phyloP scores from a whole-genome alignment of 2,329 filamentous ascomycete species.

The Fusarium albosuccineum region DNA sequence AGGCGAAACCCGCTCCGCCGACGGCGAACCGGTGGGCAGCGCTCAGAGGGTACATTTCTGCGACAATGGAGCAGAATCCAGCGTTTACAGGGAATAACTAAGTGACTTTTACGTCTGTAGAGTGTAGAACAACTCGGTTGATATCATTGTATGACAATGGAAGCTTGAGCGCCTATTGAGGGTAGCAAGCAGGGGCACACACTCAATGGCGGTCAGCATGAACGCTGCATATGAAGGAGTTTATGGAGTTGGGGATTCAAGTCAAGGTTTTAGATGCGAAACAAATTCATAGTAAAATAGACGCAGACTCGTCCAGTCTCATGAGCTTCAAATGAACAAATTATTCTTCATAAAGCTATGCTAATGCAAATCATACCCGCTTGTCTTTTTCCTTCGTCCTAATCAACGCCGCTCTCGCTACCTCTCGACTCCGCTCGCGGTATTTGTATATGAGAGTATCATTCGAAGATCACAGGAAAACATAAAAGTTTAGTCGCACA shows the following conservation, averaged over 20 bases:
- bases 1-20: slow-evolving; percentile 44
- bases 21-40: slow-evolving; percentile 81
- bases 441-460: slow-evolving; percentile 17
- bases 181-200: too few species aligned
- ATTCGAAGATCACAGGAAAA: background rate
- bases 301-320: background rate
- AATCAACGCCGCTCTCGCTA: slow-evolving; percentile 39
- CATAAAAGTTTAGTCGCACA: slow-evolving; percentile 17
- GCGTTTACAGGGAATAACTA: slow-evolving; percentile 67
- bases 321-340: background rate
- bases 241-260: slow-evolving; percentile 32
- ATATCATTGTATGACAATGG: slow-evolving; percentile 13
- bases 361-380: slow-evolving; percentile 9
- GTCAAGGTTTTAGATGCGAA: background rate
- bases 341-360: slow-evolving; percentile 30
- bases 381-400: slow-evolving; percentile 33
- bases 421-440: slow-evolving; percentile 24
- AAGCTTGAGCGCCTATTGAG: background rate
- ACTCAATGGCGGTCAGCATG: too few species aligned
- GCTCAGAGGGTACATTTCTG: slow-evolving; percentile 83
- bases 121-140: background rate
- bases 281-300: slow-evolving; percentile 6
- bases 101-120: background rate
- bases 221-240: slow-evolving; percentile 22
- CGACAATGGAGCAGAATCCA: slow-evolving; percentile 89